Base-by-base conservation (phyloP, 2,329 filamentous ascomycete genomes). In the Alternaria gaisen region DNA sequence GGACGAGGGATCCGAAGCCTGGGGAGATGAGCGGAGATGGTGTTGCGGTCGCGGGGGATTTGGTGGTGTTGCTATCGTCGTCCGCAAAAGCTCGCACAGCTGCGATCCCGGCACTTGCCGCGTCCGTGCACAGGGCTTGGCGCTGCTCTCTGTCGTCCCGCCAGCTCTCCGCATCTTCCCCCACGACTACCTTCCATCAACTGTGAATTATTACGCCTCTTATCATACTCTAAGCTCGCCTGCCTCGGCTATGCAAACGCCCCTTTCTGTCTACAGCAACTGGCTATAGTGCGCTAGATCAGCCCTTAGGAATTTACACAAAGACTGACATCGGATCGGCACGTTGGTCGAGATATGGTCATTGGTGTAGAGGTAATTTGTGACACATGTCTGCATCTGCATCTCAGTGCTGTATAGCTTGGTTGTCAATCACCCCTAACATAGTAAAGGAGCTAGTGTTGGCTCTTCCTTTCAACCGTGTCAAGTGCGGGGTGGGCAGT, bases 21-120 rank as follows among this genome's bases (percentile, higher is more conserved):
- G 66, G 60, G 63, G 70, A 69, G 76, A 77, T 78, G 74, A 68
- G 62, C 65, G 64, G 63, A 69, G 74, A 77, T 77, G 73, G 73
- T 52, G 70, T 68, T 71, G 72, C 67, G 66, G 65, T 61, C 66
- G 61, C 65, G 65, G 61, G 64, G 64, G 64, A 65, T 62, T 65
- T 60, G 65, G 67, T 67, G 65, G 63, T 71, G 66, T 55, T 68
- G 64, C 51, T 59, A 60, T 44, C 63, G 65, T 65, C 60, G 68
- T 68, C 66, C 67, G 71, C 71, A 73, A 76, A 75, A 73, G 68
- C 68, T 74, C 67, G 63, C 53, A 67, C 65, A 63, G 64, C 60
- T 66, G 64, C 61, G 4, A 47, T 40, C 32, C 51, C 66, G 70
- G 68, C 62, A 71, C 65, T 60, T 61, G 60, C 67, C 71, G 68